These are phyloP conservation scores for Aechmea fasciata DNA, from an alignment of 176 grass and related monocot species.

Conservation along the genomic window DNA sequence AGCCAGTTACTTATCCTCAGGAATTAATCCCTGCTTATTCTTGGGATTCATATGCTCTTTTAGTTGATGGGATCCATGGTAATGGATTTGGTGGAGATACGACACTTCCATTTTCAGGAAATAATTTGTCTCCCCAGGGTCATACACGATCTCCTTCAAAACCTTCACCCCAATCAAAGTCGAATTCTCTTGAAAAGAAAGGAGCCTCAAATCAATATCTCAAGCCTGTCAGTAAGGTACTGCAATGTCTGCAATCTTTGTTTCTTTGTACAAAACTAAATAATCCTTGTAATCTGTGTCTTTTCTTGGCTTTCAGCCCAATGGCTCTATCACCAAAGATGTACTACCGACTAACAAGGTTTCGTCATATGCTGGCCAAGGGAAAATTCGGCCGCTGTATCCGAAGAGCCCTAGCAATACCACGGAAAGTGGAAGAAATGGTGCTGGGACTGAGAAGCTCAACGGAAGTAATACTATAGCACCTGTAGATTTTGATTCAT, in stretches of 20 bases:
- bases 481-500: neutral
- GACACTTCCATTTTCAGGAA: neutral
- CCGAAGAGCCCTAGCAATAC: neutral
- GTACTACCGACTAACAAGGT: neutral
- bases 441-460: neutral
- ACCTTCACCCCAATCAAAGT: neutral
- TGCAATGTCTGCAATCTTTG: constrained; percentile 1
- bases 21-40: neutral
- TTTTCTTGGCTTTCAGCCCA: neutral
- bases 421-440: neutral
- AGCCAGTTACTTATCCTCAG: neutral
- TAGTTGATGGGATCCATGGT: constrained; percentile 2
- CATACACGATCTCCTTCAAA: neutral
- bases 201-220: neutral
- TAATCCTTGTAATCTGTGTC: neutral
- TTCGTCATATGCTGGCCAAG: constrained; percentile 1
- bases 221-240: constrained; percentile 2
- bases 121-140: neutral
- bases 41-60: neutral
- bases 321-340: neutral
- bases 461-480: neutral
- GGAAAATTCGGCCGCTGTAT: neutral
- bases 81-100: constrained; percentile 8
- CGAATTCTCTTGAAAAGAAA: constrained; percentile 4
- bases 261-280: neutral